Base-by-base conservation (phyloP, 164 flowering plant genomes). In the Liriodendron chinense region DNA sequence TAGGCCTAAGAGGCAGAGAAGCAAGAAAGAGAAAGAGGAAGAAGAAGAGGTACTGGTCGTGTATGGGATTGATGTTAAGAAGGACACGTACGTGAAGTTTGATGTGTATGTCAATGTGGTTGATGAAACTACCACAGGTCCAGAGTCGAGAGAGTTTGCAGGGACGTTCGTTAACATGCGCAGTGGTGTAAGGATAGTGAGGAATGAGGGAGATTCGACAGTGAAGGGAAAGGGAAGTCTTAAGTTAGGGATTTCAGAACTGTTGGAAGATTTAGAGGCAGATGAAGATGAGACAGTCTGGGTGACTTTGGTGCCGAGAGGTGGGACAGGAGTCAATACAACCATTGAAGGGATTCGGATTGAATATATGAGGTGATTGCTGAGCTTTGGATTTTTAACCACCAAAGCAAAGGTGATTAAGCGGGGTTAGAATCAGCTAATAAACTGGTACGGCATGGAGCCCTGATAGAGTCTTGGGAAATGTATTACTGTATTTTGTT, bases 101-200 rank as follows among this genome's bases (percentile, higher is more conserved):
- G 81, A 81, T 43, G 84, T 78, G 8, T 78, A 23, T 23, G 68
- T 81, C 16, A 81, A 81, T 24, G 79, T 70, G 0, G 73, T 78
- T 18, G 79, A 76, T 71, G 81, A 78, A 48, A 72, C 48, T 7
- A 66, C 16, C 3, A 61, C 68, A 20, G 84, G 84, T 1, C 79
- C 81, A 1, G 81, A 81, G 57, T 47, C 70, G 0, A 73, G 81
- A 56, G 84, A 81, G 62, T 81, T 81, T 67, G 84, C 81, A 16
- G 84, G 84, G 25, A 76, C 79, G 16, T 81, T 73, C 23, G 81
- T 81, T 22, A 78, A 75, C 28, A 47, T 71, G 73, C 79, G 79
- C 53, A 70, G 50, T 8, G 84, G 84, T 18, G 79, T 68, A 24
- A 70, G 59, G 72, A 13, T 68, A 7, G 77, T 82, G 20, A 74